Base-by-base conservation (phyloP, 2,329 filamentous ascomycete genomes). In the Myriosclerotinia duriaeana region DNA sequence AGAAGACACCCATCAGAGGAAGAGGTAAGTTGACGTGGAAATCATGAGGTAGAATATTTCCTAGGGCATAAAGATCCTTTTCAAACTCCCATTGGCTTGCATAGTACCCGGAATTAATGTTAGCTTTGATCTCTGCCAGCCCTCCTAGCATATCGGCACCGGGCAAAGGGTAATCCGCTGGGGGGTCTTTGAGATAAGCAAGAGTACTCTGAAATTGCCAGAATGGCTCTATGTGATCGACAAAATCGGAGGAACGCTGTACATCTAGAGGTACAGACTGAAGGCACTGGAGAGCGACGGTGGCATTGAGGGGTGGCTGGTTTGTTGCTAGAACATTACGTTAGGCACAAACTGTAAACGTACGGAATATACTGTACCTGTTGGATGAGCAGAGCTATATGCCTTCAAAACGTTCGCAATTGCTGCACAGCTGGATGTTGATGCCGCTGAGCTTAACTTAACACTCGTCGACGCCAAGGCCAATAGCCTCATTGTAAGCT, bases 41-140 rank as follows among this genome's bases (percentile, higher is more conserved):
- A 2, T 78, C 78, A 62, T 88, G 85, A 71, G 90, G 88, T 1
- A 86, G 84, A 73, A 61, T 53, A 15, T 65, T 65, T 52, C 64
- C 64, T 7, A 61, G 46, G n/a, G 55, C 53, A 58, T 50, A 65
- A 7, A 73, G 44, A 36, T 71, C 67, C n/a, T 65, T 66, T 38
- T 72, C 69, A 36, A 73, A 73, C 5, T 67, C 65, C 46, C 64
- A 73, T 58, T 73, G 68, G 40, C 50, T 72, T 46, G 53, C 60
- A 60, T 69, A 73, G 15, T 59, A 50, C 14, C 67, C 70, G 3
- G 56, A 64, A 17, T 68, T 59, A 2, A 68, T 60, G 22, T 66
- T 70, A 5, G 56, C 64, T 17, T 67, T 66, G 11, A 73, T 69
- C 26, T 68, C 55, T 2, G 62, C 64, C 34, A 73, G 44, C 2